phyloP scores from a whole-genome alignment of 1,284 basidiomycete species.

The Uromyces viciae-fabae region DNA sequence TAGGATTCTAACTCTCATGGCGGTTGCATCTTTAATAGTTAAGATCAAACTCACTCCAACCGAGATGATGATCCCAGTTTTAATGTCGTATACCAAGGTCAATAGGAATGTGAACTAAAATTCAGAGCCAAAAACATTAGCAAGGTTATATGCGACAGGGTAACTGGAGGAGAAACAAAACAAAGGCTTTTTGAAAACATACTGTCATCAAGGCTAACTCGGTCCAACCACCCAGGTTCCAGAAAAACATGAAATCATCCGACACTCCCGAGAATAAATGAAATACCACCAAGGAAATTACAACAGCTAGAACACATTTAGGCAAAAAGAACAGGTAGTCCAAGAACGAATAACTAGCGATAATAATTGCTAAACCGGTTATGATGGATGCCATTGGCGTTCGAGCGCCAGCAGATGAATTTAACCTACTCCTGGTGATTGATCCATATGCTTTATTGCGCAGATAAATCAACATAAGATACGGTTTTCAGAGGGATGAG shows the following conservation, averaged over 20 bases:
- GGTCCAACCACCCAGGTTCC: constrained; percentile 39
- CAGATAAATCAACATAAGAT: constrained; percentile 18
- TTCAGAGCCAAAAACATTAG: too few relatives aligned
- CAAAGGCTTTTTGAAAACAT: too few relatives aligned
- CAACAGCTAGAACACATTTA: constrained; percentile 72
- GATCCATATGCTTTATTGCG: constrained; percentile 41
- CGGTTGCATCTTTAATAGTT: constrained; percentile 39
- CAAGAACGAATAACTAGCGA: constrained; percentile 81
- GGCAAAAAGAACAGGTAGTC: constrained; percentile 73
- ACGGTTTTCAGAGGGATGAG: background rate
- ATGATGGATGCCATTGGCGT: constrained; percentile 83
- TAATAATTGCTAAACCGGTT: constrained; percentile 68
- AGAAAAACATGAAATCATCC: constrained; percentile 71
- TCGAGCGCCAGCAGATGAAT: constrained; percentile 76
- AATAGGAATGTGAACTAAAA: constrained; percentile 40
- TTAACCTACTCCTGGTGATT: constrained; percentile 67
- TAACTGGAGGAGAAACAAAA: constrained; percentile 25
- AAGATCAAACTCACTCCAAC: constrained; percentile 35
- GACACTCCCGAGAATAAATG: constrained; percentile 79
- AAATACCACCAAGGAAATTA: constrained; percentile 79
- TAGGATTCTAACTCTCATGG: constrained; percentile 50
- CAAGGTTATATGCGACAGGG: too few relatives aligned
- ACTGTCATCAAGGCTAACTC: constrained; percentile 60
- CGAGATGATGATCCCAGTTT: constrained; percentile 38
- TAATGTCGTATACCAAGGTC: constrained; percentile 39